phyloP scores from a whole-genome alignment of 768 basidiomycete species.

The Podaxis carcinomalis region DNA sequence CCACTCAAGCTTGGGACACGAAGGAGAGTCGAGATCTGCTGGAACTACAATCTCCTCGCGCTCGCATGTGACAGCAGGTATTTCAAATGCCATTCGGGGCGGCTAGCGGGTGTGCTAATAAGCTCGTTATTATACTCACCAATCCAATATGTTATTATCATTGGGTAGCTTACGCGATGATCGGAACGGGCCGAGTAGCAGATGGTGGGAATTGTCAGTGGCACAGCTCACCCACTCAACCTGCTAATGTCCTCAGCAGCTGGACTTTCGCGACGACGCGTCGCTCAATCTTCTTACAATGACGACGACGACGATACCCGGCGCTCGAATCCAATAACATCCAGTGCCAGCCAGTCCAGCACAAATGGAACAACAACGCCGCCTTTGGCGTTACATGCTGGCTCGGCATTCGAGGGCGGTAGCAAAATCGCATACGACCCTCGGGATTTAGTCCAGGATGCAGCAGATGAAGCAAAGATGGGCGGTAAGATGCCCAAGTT shows the following conservation, averaged over 20 bases:
- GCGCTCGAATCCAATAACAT: slow-evolving; percentile 17
- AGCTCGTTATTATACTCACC: neutral
- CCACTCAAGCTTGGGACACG: neutral
- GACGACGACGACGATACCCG: slow-evolving; percentile 33
- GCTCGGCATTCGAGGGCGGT: slow-evolving; percentile 82
- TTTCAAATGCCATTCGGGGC: slow-evolving; percentile 7
- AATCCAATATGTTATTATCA: neutral
- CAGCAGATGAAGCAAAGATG: slow-evolving; percentile 52
- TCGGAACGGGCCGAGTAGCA: neutral
- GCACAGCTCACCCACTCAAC: neutral
- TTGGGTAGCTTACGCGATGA: neutral
- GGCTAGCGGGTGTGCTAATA: neutral
- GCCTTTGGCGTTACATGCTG: slow-evolving; percentile 48
- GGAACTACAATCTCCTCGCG: neutral
- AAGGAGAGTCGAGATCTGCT: neutral
- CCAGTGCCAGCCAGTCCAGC: slow-evolving; percentile 8
- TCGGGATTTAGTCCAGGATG: slow-evolving; percentile 73
- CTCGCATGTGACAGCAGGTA: neutral
- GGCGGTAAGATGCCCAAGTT: slow-evolving; percentile 78
- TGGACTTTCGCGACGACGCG: slow-evolving; percentile 55
- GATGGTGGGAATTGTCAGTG: neutral
- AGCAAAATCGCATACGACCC: slow-evolving; percentile 93
- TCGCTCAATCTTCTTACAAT: slow-evolving; percentile 32
- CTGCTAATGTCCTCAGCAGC: slow-evolving; percentile 40
- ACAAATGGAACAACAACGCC: slow-evolving; percentile 21